Evolutionary conservation across 2,329 filamentous ascomycete genomes (phyloP), one percentile per base, ranked within the genome.

Genomic region (Biscogniauxia sp.): DNA sequence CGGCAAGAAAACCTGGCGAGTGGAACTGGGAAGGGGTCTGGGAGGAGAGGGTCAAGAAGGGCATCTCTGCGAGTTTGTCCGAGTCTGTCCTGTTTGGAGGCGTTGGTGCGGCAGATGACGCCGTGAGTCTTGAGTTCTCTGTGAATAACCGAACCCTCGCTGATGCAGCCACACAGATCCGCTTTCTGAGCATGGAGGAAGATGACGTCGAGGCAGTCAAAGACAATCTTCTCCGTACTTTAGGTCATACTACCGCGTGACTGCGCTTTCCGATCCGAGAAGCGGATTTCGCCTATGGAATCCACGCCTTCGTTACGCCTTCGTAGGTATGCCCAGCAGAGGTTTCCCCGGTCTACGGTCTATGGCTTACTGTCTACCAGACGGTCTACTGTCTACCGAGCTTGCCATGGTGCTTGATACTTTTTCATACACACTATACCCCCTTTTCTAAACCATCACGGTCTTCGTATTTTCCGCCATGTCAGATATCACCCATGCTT

Each of bases 21-120:
- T 98, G 94, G 94, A 96, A 96, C 72, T 98, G 94, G 94, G 92
- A 97, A 70, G 93, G 94, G 0, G 94, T 98, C 0, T 99, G 94
- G 94, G 91, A 96, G 73, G 89, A 93, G 65, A 84, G 94, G 58
- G 93, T 97, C 0, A 88, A 86, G 75, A 91, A 89, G 74, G 90
- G 90, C 19, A 85, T 97, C 51, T 84, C 88, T 55, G 82, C 84
- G 9, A 96, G 92, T 70, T 77, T 92, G 55, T 91, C 91, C 0
- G 94, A 98, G 67, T 80, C 87, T 1, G 88, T 92, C 4, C 77
- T 98, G 23, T 98, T 88, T 76, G 92, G 92, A 5, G 82, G 82
- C 61, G 79, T 80, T 5, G 81, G 82, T 51, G 78, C 77, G 17
- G 76, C 84, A 9, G 90, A 93, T 73, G 92, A 96, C 66, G 81